Percentiles rank a stretch among this genome's conserved stretches.
phyloP scores from a whole-genome alignment of 176 grass and related monocot species.

The Miscanthus lutarioriparius region DNA sequence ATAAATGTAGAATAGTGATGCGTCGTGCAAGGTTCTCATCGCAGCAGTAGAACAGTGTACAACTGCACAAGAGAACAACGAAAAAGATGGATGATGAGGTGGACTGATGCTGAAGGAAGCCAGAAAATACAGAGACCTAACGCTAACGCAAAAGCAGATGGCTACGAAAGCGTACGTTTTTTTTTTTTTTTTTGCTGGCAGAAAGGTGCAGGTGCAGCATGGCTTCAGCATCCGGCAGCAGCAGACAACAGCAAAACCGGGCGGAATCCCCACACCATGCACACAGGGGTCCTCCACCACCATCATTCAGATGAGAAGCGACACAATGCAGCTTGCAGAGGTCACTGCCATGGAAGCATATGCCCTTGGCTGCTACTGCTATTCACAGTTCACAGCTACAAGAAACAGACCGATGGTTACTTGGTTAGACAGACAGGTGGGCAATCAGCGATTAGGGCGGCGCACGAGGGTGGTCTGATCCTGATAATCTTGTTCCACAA shows the following conservation, averaged over 20 bases:
- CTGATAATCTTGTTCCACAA: not conserved
- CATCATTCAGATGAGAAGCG: constrained; percentile 27
- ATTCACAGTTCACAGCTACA: not conserved
- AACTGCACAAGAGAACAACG: not conserved
- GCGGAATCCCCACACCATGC: not conserved
- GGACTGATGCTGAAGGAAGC: constrained; percentile 43
- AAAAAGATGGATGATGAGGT: not conserved
- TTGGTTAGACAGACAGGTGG: not conserved
- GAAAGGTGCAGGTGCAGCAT: constrained; percentile 22
- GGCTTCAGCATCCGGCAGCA: constrained; percentile 1
- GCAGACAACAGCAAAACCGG: not conserved
- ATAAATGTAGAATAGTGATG: not conserved
- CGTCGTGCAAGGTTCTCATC: not conserved
- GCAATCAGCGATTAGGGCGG: not conserved
- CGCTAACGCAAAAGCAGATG: not conserved
- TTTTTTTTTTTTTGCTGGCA: not conserved
- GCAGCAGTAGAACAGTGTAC: not conserved
- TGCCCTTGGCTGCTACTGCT: not conserved
- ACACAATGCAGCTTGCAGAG: constrained; percentile 12
- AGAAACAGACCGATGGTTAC: not conserved
- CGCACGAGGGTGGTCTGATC: not conserved
- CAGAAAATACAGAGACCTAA: constrained; percentile 25
- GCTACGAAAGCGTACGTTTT: not conserved
- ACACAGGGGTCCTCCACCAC: not conserved
- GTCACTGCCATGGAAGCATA: constrained; percentile 10